These are phyloP conservation scores for Pseudovirgaria hyperparasitica DNA, from an alignment of 2,329 filamentous ascomycete genomes.

Conservation along the genomic window DNA sequence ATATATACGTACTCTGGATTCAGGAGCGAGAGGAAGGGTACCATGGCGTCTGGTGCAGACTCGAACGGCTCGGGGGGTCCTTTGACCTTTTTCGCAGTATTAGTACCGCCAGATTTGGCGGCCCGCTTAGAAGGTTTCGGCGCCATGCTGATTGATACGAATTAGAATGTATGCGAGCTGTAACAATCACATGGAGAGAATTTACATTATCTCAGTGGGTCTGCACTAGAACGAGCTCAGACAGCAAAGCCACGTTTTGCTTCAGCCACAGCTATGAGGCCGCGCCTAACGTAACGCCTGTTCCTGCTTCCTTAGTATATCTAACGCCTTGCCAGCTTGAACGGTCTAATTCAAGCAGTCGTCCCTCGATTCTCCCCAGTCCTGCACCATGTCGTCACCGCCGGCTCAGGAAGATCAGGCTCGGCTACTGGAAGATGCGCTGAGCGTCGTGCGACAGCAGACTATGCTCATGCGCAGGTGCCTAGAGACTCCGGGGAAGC, in stretches of 20 bases:
- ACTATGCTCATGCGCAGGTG: conserved; percentile 95
- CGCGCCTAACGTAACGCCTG: no score
- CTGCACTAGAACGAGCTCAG: no score
- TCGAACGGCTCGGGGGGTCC: conserved; percentile 52
- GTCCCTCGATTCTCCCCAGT: conserved; percentile 6
- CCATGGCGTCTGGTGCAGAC: conserved; percentile 47
- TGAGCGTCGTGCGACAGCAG: conserved; percentile 94
- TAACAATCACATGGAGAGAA: no score
- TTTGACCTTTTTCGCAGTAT: conserved; percentile 8
- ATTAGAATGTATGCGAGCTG: no score
- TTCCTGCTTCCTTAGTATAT: no score
- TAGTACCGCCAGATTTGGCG: conserved; percentile 6
- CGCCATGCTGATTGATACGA: no score
- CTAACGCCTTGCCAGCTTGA: conserved; percentile 4
- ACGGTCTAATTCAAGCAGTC: neutral
- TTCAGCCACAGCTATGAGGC: no score
- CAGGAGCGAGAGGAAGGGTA: conserved; percentile 54
- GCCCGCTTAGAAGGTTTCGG: conserved; percentile 9
- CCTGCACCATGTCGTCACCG: conserved; percentile 31
- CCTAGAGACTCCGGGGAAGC: conserved; percentile 90
- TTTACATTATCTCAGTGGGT: no score
- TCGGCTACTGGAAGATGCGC: conserved; percentile 90
- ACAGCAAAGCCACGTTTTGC: no score
- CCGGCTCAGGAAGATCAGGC: conserved; percentile 49
- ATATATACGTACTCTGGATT: conserved; percentile 65